A percentile compares a stretch with the other conserved stretches of the same genome.
phyloP scores from a whole-genome alignment of 164 flowering plant species.

The Litsea cubeba region DNA sequence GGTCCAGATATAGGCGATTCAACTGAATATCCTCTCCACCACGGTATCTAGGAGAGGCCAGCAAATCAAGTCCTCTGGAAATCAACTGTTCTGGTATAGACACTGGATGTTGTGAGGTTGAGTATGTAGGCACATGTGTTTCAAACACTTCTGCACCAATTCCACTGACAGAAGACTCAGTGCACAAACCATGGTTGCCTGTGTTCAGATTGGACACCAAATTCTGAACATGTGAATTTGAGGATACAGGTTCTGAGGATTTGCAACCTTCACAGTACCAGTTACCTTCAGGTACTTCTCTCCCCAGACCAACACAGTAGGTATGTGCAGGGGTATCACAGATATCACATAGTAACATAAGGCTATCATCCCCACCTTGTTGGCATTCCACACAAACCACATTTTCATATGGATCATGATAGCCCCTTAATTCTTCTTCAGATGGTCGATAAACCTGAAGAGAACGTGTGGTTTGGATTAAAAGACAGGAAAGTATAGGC shows the following conservation, averaged over 20 bases:
- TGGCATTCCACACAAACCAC: slow-evolving; percentile 87
- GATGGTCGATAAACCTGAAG: slow-evolving; percentile 90
- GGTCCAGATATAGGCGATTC: slow-evolving; percentile 52
- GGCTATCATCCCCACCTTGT: slow-evolving; percentile 86
- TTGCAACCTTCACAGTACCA: slow-evolving; percentile 96
- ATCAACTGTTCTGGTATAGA: slow-evolving; percentile 38
- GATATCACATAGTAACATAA: slow-evolving; percentile 91
- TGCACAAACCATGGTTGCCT: slow-evolving; percentile 17
- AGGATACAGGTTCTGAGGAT: slow-evolving; percentile 50
- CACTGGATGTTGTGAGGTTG: slow-evolving; percentile 17
- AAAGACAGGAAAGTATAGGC: not conserved
- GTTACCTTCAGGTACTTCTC: slow-evolving; percentile 94
- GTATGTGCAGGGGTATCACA: slow-evolving; percentile 99
- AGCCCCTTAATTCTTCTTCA: slow-evolving; percentile 89
- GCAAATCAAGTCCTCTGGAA: slow-evolving; percentile 27
- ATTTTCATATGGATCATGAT: slow-evolving; percentile 84
- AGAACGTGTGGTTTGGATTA: slow-evolving; percentile 6
- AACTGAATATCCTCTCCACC: slow-evolving; percentile 32
- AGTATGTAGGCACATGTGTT: not conserved
- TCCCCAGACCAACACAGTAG: slow-evolving; percentile 91
- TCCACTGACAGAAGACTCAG: slow-evolving; percentile 28
- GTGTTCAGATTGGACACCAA: slow-evolving; percentile 33
- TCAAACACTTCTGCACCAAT: slow-evolving; percentile 35
- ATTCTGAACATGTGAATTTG: slow-evolving; percentile 38
- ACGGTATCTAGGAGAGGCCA: slow-evolving; percentile 45